Conservation (phyloP, 306 rosid genomes). For the Glycine tomentella region DNA sequence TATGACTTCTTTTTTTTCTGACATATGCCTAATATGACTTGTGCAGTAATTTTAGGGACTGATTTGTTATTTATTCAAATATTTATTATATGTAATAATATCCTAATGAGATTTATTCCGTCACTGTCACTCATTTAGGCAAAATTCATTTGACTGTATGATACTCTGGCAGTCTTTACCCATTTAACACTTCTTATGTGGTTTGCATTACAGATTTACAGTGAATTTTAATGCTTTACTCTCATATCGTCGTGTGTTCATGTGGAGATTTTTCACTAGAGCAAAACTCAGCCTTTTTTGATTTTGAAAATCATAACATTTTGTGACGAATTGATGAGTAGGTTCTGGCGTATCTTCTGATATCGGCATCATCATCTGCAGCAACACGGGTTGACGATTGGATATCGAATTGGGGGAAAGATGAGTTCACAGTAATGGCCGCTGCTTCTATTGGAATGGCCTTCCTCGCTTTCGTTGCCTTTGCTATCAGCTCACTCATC, state of each 20-base stretch:
- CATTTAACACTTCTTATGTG: too few relatives aligned
- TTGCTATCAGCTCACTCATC: slow-evolving; percentile 84
- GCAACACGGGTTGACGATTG: slow-evolving; percentile 92
- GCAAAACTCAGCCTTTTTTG: neutral
- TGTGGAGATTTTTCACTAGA: neutral
- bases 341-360: slow-evolving; percentile 88
- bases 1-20: too few relatives aligned
- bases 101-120: too few relatives aligned
- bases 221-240: neutral
- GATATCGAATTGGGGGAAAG: slow-evolving; percentile 98
- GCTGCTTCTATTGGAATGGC: slow-evolving; percentile 85
- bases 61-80: too few relatives aligned
- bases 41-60: too few relatives aligned
- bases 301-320: neutral
- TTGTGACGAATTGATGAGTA: slow-evolving; percentile 40
- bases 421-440: slow-evolving; percentile 89
- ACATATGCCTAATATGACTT: too few relatives aligned
- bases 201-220: neutral
- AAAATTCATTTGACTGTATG: too few relatives aligned
- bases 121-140: too few relatives aligned
- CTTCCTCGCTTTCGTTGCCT: slow-evolving; percentile 80
- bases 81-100: too few relatives aligned
- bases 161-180: too few relatives aligned
- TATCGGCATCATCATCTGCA: slow-evolving; percentile 93
- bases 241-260: neutral